Conservation (phyloP, 768 basidiomycete genomes). For the Lentinula aciculospora region DNA sequence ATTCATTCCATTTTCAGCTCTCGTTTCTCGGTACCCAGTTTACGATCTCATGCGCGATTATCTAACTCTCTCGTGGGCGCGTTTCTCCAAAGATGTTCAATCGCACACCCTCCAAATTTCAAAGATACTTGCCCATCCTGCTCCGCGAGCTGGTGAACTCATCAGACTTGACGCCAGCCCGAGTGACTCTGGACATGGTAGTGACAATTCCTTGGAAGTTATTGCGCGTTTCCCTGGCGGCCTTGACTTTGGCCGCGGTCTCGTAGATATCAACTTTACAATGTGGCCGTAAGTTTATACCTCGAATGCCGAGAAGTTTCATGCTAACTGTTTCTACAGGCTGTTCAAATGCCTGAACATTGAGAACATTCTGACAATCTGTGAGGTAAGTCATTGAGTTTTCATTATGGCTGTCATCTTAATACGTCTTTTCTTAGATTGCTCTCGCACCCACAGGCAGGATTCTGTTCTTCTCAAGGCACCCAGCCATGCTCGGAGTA, state of each 20-base stretch:
- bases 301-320: conserved; percentile 90
- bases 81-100: conserved; percentile 91
- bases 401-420: not conserved
- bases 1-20: conserved; percentile 40
- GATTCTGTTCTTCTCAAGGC: conserved; percentile 81
- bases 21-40: conserved; percentile 89
- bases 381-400: conserved; percentile 54
- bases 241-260: conserved; percentile 84
- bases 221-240: conserved; percentile 91
- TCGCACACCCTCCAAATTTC: conserved; percentile 88
- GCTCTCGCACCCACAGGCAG: conserved; percentile 85
- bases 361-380: conserved; percentile 68
- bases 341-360: not conserved
- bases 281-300: conserved; percentile 98
- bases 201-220: conserved; percentile 62
- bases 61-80: conserved; percentile 92
- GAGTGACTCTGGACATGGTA: conserved; percentile 38
- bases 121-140: conserved; percentile 82
- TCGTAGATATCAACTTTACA: conserved; percentile 92
- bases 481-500: conserved; percentile 89
- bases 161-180: conserved; percentile 83
- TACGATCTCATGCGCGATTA: conserved; percentile 96
- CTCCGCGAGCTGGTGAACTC: conserved; percentile 81
- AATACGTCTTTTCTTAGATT: conserved; percentile 42
- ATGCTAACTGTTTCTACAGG: too few relatives aligned